A percentile compares a stretch with the other conserved stretches of the same genome.
phyloP scores from a whole-genome alignment of 306 rosid genomes.

The cucumber (Cucumis sativus) region DNA sequence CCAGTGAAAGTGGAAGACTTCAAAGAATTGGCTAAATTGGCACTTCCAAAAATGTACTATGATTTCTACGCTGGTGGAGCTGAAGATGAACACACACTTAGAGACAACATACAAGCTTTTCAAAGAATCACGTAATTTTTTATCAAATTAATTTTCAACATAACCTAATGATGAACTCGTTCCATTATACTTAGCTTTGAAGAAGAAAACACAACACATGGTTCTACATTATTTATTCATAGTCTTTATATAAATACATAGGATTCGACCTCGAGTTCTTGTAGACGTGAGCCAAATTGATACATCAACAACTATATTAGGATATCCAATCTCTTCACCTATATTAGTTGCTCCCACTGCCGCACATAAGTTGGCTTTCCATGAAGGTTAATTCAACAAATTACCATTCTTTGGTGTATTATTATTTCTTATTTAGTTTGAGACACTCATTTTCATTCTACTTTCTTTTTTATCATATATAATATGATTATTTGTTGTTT shows the following conservation, averaged over 20 bases:
- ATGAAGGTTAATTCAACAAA: constrained; percentile 23
- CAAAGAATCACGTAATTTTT: constrained; percentile 30
- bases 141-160: no score
- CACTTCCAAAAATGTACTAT: constrained; percentile 46
- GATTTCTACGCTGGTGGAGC: constrained; percentile 53
- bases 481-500: not conserved
- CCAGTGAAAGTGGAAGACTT: constrained; percentile 46
- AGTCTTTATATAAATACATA: constrained; percentile 3
- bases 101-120: constrained; percentile 45
- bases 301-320: constrained; percentile 35
- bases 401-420: not conserved
- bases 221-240: not conserved
- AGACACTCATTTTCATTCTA: not conserved
- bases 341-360: constrained; percentile 45
- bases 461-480: not conserved
- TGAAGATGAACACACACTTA: constrained; percentile 40
- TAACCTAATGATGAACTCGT: not conserved
- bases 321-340: constrained; percentile 37
- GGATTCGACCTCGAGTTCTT: constrained; percentile 49
- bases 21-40: constrained; percentile 40
- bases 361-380: constrained; percentile 43
- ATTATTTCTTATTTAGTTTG: not conserved
- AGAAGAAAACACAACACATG: no score
- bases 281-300: constrained; percentile 53
- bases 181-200: not conserved